phyloP scores from a whole-genome alignment of 1,284 basidiomycete genomes.

The Rhizoctonia solani region DNA sequence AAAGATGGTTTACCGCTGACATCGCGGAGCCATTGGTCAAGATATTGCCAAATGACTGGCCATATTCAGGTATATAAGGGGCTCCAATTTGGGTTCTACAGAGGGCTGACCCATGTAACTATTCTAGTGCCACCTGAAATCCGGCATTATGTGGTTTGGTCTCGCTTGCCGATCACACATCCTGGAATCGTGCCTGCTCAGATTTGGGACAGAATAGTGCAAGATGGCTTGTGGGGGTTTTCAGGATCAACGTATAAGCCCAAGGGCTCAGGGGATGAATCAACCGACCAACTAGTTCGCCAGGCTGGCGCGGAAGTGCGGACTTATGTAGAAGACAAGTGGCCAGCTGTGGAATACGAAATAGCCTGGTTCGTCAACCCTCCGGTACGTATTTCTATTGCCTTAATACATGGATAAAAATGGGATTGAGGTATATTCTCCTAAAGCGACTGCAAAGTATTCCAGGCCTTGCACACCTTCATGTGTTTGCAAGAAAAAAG shows the following conservation, averaged over 20 bases:
- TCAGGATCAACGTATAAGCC: slow-evolving; percentile 53
- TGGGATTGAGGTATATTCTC: not conserved
- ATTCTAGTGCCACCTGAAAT: slow-evolving; percentile 71
- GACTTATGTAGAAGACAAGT: slow-evolving; percentile 61
- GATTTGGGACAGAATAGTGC: slow-evolving; percentile 39
- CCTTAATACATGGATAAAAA: not conserved
- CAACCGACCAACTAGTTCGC: slow-evolving; percentile 50
- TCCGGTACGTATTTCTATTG: slow-evolving; percentile 54
- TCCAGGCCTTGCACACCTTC: slow-evolving; percentile 74
- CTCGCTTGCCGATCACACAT: slow-evolving; percentile 68
- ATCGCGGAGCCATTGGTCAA: slow-evolving; percentile 63
- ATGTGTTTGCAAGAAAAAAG: slow-evolving; percentile 72
- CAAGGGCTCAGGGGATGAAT: slow-evolving; percentile 57
- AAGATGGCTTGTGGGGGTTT: slow-evolving; percentile 71
- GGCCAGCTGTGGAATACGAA: slow-evolving; percentile 73
- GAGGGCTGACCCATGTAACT: no score
- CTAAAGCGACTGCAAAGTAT: slow-evolving; percentile 74
- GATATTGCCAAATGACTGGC: slow-evolving; percentile 82
- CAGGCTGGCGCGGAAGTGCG: slow-evolving; percentile 59
- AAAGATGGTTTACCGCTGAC: slow-evolving; percentile 66
- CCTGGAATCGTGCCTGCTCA: slow-evolving; percentile 40
- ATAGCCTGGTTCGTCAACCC: slow-evolving; percentile 87
- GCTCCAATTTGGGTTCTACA: no score
- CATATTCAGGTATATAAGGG: slow-evolving; percentile 66
- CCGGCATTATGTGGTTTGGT: slow-evolving; percentile 78